These are phyloP conservation scores for Primulina tabacum DNA, from an alignment of 257 asterid genomes.

Conservation along the genomic window DNA sequence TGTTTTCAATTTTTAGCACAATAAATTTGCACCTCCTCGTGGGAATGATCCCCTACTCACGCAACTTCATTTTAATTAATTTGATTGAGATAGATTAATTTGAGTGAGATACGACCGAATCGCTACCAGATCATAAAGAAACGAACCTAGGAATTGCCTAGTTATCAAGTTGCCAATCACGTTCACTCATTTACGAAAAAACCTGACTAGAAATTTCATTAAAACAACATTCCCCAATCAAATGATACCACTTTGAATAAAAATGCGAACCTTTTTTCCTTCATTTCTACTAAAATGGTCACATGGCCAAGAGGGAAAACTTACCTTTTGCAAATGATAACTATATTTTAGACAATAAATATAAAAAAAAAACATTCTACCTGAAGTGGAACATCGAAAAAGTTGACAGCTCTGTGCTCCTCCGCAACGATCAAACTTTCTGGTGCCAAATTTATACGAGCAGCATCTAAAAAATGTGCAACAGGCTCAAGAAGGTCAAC, in stretches of 20 bases:
- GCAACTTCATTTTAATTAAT: no score
- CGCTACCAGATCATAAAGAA: no score
- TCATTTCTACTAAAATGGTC: no score
- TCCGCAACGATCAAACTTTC: conserved; percentile 61
- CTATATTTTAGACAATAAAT: not conserved
- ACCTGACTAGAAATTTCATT: not conserved
- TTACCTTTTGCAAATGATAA: not conserved
- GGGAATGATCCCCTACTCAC: no score
- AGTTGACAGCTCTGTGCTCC: conserved; percentile 72
- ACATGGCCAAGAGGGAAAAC: not conserved
- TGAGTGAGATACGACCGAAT: no score
- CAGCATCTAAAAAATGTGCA: conserved; percentile 83
- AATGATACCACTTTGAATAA: not conserved
- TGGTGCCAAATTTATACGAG: conserved; percentile 70
- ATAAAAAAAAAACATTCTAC: conserved; percentile 29
- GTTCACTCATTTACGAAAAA: not conserved
- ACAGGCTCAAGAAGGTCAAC: conserved; percentile 97
- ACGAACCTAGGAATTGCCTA: not conserved
- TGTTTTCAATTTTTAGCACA: no score
- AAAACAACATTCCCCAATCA: not conserved
- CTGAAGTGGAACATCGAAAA: conserved; percentile 84
- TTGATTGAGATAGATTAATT: no score
- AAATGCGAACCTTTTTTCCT: no score
- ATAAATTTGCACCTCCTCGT: no score
- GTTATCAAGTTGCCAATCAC: not conserved